Evolutionary conservation across 73 alveolate genomes (phyloP), one percentile per base, ranked within the genome.

Genomic region (Paramecium primaurelia): DNA sequence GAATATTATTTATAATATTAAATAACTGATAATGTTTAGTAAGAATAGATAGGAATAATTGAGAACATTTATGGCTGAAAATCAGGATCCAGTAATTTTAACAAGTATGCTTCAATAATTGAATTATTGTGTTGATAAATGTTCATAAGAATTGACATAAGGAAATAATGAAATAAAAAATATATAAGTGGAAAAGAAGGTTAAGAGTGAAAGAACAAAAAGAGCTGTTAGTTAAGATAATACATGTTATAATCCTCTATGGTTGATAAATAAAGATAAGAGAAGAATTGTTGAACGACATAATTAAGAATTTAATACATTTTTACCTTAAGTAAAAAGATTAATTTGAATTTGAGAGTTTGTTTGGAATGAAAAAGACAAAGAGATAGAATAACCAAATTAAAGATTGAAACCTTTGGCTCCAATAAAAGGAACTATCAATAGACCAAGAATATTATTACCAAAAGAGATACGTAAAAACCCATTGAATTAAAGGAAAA

Each of bases 401-500:
- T 14, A 64, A 64, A 64, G 69, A 54, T 18, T 54, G 32, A 54
- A 54, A 54, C 69, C 30, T 54, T 54, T 54, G 32, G 32, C 32
- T 54, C 88, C 88, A 20, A 42, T 80, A 25, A 45, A 20, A 47
- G 91, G 91, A 0, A 45, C 71, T 11, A 80, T 32, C 10, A 32
- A 42, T 47, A 49, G 8, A 10, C 91, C 91, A 3, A 22, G 58
- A 2, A 32, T 32, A 20, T 8, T 80, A 8, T 14, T 80, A 4
- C 91, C 91, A 0, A 80, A 49, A 80, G 91, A 80, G 49, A 45
- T 80, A 26, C 18, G 91, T 6, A 45, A 45, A 49, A 80, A 80
- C 38, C 91, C 91, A n/a, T 80, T 44, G 44, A 42, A 40, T 80
- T 28, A 80, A 80, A 25, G 49, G 73, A 80, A 80, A 80, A 25